Evolutionary conservation across 768 basidiomycete species (phyloP), one percentile per base, ranked within the genome.

Genomic region (Cystofilobasidium bisporidii): DNA sequence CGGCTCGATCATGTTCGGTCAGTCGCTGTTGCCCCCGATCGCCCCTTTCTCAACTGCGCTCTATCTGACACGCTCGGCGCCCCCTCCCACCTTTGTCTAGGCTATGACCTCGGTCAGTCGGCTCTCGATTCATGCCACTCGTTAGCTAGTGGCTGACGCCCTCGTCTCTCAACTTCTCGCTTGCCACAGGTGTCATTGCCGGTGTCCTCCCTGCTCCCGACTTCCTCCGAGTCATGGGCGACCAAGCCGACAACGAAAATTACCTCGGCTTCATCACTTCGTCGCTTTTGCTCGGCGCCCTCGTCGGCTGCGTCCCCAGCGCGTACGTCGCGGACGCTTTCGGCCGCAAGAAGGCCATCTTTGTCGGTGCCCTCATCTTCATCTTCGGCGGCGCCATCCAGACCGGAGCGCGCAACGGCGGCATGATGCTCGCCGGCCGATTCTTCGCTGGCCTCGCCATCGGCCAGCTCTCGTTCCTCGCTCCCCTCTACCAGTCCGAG

Each of bases 391-490:
- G 72, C 28, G 67, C 67, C 1, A 58, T 73, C 5, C 72, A 73
- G 48, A 60, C 69, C 3, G 72, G 61, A 18, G 81, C 81, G 0
- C 75, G 74, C 58, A 81, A 78, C 67, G 78, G 82, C 75, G 77
- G 78, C 66, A 78, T 80, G 75, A 82, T 83, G 81, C 77, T 80
- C 15, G 79, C 79, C 24, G 82, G 82, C 3, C 78, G 82, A 2
- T 82, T 82, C 76, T 80, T 82, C 64, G 82, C 82, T 18, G 81
- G 81, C 73, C 70, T 74, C 71, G 74, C 73, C 28, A 75, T 76
- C 61, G 20, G 73, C 24, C 15, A 47, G 36, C 80, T 82, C 70
- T 79, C 81, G 11, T 81, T 82, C 73, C 74, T 82, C 22, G 80
- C 81, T 8, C 80, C 81, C 32, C 72, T 85, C 14, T 84, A 85